phyloP scores from a whole-genome alignment of 306 rosid genomes.

The Pterocarpus santalinus region DNA sequence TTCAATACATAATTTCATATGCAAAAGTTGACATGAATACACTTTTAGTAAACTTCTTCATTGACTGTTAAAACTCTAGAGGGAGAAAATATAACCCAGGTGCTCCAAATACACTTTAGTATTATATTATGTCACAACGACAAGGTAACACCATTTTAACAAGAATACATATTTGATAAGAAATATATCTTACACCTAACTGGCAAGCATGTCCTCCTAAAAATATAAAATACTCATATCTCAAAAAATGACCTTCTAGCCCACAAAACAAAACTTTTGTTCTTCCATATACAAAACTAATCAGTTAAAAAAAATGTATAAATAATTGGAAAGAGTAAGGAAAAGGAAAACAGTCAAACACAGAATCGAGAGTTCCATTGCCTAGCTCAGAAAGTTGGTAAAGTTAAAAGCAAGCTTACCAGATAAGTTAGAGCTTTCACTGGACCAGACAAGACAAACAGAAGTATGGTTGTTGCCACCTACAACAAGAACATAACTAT shows the following conservation, averaged over 20 bases:
- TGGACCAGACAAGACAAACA: slow-evolving; percentile 91
- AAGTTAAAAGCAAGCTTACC: slow-evolving; percentile 62
- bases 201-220: slow-evolving; percentile 19
- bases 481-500: slow-evolving; percentile 49
- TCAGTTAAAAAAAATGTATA: background rate
- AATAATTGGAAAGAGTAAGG: slow-evolving; percentile 1
- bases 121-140: background rate
- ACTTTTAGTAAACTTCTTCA: background rate
- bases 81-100: slow-evolving; percentile 4
- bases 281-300: slow-evolving; percentile 20
- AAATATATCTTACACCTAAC: slow-evolving; percentile 27
- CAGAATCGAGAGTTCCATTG: slow-evolving; percentile 5
- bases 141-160: background rate
- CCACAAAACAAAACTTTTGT: background rate
- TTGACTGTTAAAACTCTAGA: slow-evolving; percentile 13
- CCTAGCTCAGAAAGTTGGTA: slow-evolving; percentile 16
- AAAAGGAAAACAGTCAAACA: slow-evolving; percentile 18
- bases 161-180: slow-evolving; percentile 11
- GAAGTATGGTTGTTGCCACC: slow-evolving; percentile 90
- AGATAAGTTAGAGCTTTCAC: slow-evolving; percentile 88
- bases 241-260: background rate
- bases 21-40: background rate
- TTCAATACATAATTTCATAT: background rate
- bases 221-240: background rate
- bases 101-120: slow-evolving; percentile 1